Evolutionary conservation across 495 filamentous ascomycete genomes (phyloP), one percentile per base, ranked within the genome.

Genomic region (Penicillium verhagenii): DNA sequence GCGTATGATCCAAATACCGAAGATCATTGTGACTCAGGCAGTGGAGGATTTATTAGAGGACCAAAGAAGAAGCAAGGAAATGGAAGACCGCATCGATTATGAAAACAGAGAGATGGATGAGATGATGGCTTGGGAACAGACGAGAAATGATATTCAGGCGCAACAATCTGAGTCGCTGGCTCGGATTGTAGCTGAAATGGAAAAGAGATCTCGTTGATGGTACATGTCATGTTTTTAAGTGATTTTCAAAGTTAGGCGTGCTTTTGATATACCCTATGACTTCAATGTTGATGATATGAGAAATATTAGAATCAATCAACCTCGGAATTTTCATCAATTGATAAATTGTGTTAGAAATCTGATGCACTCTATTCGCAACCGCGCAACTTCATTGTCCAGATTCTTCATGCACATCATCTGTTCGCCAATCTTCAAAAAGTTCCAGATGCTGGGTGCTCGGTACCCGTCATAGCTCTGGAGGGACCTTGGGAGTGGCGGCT

Each of bases 81-180:
- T 33, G 18, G 40, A 39, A n/a, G 39, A 44, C 3, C 33, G 38
- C 13, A 11, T 11, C 13, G 40, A 13, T 13, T 18, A 50, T 38
- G 53, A 53, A 25, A 53, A n/a, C n/a, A 25, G 37, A 4, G 58
- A 52, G 33, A 47, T 57, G 42, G 39, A 57, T 47, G 46, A 57
- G 16, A 33, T 42, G 8, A 18, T 53, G 25, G 29, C 31, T 11
- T 57, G 58, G 58, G 52, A 54, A 4, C 29, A 57, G 29, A 57
- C 53, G n/a, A 46, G 50, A 10, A 49, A 54, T 25, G 47, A 40
- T 38, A 53, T 57, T 53, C 53, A 50, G 18, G 16, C 42, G 13
- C 58, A 57, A 40, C 54, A 61, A 38, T 57, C 58, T 0, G 40
- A 52, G 20, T 57, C 58, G 8, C 29, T 57, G 6, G 50, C 58